Evolutionary conservation across 2,329 filamentous ascomycete genomes (phyloP), one percentile per base, ranked within the genome.

Genomic region (Phoma herbarum): DNA sequence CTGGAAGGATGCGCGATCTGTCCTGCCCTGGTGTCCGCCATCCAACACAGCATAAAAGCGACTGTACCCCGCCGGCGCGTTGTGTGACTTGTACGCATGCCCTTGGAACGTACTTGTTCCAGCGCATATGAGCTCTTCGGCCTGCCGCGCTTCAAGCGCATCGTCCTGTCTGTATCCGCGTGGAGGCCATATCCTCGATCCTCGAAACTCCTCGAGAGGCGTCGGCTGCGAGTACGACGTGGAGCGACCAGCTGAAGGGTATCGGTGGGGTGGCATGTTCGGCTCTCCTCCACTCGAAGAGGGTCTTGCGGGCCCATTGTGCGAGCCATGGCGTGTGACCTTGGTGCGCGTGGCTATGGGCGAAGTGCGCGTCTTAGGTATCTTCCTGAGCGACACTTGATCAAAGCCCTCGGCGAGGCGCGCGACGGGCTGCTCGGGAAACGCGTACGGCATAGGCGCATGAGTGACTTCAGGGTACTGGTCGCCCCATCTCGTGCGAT

Each of bases 31-130:
- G 52, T 77, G 72, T 47, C 78, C 77, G 10, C 67, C 66, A 16
- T 76, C 74, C 71, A 79, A 77, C 54, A 77, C 74, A 9, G 77
- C 76, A 59, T 76, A 79, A 68, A 75, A 79, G 59, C 72, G 71
- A 46, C 73, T 68, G 59, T 79, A 75, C 22, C 75, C 77, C 44
- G 62, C 61, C 5, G 73, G 71, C 33, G 76, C 73, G 60, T 77
- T 74, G 16, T 68, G 69, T 50, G 79, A 73, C 22, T 69, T 67
- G 39, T 79, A 75, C 22, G 59, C 72, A 51, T 76, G 78, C 46
- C 78, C 78, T 64, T 73, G 76, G 67, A 79, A 80, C 3, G 74
- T 76, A 16, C 72, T 77, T 1, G 77, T 73, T 25, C 77, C 78
- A 6, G 72, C 63, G 51, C 71, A 73, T 43, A 80, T 77, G 55